phyloP scores from a whole-genome alignment of 192 early-diverging fungal genomes.

The Phlyctochytrium bullatum region DNA sequence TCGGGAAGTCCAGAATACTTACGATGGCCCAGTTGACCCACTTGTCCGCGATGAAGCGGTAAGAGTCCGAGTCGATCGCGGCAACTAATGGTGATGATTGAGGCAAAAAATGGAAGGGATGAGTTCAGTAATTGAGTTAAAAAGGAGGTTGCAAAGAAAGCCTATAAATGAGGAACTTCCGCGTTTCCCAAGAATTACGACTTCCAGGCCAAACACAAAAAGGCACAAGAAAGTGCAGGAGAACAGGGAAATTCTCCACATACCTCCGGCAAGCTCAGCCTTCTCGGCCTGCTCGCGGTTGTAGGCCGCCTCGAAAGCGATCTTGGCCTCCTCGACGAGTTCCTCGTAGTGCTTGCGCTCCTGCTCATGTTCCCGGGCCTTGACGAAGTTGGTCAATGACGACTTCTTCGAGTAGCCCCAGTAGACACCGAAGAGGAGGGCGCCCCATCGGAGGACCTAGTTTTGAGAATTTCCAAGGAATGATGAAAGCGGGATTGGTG shows the following conservation, averaged over 20 bases:
- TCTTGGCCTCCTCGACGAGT: conserved; percentile 51
- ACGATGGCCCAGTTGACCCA: conserved; percentile 44
- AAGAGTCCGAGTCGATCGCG: conserved; percentile 49
- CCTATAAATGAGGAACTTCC: too few species aligned
- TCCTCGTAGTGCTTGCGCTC: conserved; percentile 34
- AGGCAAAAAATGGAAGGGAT: background rate
- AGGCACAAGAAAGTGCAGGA: conserved; percentile 9
- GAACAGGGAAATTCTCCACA: too few species aligned
- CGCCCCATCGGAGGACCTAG: conserved; percentile 48
- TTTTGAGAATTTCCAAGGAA: conserved; percentile 9
- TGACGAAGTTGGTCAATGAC: conserved; percentile 41
- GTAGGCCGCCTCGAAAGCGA: conserved; percentile 50
- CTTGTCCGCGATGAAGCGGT: conserved; percentile 45
- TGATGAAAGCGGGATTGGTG: too few species aligned
- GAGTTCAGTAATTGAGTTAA: background rate
- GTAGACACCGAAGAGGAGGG: conserved; percentile 44
- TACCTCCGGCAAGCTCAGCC: conserved; percentile 46
- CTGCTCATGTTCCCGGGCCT: conserved; percentile 31
- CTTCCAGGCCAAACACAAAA: background rate
- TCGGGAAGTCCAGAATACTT: conserved; percentile 3
- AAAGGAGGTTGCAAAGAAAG: background rate
- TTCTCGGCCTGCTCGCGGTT: conserved; percentile 42
- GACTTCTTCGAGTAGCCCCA: conserved; percentile 46
- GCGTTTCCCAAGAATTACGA: conserved; percentile 9
- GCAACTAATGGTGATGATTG: conserved; percentile 22